phyloP scores from a whole-genome alignment of 163 green algal genomes.

The Volvox carteri region DNA sequence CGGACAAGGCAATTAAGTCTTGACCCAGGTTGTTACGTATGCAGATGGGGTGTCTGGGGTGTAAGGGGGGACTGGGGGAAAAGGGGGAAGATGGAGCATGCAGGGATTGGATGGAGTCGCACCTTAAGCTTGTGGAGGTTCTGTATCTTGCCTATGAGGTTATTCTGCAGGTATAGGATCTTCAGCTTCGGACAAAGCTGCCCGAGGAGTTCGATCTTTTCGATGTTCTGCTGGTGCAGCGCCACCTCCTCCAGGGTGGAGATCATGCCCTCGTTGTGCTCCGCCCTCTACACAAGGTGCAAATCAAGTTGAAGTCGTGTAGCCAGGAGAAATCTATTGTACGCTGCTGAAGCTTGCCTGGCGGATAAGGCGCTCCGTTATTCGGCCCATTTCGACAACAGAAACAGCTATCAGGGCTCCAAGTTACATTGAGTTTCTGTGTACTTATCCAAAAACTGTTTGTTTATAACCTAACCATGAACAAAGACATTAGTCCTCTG shows the following conservation, averaged over 20 bases:
- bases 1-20: no score
- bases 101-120: not conserved
- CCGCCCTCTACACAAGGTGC: conserved; percentile 65
- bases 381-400: conserved; percentile 39
- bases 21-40: no score
- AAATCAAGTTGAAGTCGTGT: not conserved
- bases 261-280: conserved; percentile 94
- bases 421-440: no score
- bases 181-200: conserved; percentile 85
- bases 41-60: no score
- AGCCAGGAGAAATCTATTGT: not conserved
- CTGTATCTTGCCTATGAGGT: conserved; percentile 92
- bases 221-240: conserved; percentile 90
- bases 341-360: not conserved
- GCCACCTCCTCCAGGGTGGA: conserved; percentile 90
- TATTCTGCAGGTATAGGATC: conserved; percentile 95
- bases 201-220: conserved; percentile 85
- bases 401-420: not conserved
- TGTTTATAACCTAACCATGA: no score
- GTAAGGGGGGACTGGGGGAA: no score
- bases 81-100: not conserved
- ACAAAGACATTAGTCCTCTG: no score
- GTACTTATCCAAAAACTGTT: no score
- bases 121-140: conserved; percentile 94
- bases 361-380: conserved; percentile 53